A percentile compares a stretch with the other conserved stretches of the same genome.
phyloP scores from a whole-genome alignment of 345 rosid genomes.

The Mallotus nudiflorus region DNA sequence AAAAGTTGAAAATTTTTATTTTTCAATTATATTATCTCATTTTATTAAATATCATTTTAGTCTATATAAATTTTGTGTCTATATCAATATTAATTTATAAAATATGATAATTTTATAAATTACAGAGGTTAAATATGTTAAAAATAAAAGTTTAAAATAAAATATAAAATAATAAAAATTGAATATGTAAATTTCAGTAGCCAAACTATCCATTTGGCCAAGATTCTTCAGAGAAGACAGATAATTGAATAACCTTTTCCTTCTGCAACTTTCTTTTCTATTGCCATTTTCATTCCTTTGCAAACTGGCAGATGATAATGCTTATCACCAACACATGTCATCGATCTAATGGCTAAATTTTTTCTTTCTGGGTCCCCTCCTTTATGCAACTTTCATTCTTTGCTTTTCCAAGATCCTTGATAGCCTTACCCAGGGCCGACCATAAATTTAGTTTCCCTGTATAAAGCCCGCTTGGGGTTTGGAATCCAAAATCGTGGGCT shows the following conservation, averaged over 20 bases:
- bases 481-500: constrained; percentile 30
- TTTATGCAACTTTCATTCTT: neutral
- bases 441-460: constrained; percentile 4
- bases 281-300: constrained; percentile 1
- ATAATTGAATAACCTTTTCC: neutral
- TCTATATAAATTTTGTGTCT: too few relatives aligned
- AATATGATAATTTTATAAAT: too few relatives aligned
- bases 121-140: too few relatives aligned
- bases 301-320: neutral
- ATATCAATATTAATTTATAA: too few relatives aligned
- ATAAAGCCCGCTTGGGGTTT: neutral
- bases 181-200: too few relatives aligned
- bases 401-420: constrained; percentile 18
- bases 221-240: constrained; percentile 9
- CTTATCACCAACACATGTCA: constrained; percentile 6
- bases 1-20: too few relatives aligned
- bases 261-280: neutral
- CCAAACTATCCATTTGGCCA: too few relatives aligned
- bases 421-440: constrained; percentile 24
- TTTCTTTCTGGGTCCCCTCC: constrained; percentile 7
- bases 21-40: too few relatives aligned
- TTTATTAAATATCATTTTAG: too few relatives aligned
- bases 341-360: neutral
- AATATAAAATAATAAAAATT: too few relatives aligned
- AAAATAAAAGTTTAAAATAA: too few relatives aligned